Conservation (phyloP, 2,329 filamentous ascomycete species). For the Sordariomycetes sp. region DNA sequence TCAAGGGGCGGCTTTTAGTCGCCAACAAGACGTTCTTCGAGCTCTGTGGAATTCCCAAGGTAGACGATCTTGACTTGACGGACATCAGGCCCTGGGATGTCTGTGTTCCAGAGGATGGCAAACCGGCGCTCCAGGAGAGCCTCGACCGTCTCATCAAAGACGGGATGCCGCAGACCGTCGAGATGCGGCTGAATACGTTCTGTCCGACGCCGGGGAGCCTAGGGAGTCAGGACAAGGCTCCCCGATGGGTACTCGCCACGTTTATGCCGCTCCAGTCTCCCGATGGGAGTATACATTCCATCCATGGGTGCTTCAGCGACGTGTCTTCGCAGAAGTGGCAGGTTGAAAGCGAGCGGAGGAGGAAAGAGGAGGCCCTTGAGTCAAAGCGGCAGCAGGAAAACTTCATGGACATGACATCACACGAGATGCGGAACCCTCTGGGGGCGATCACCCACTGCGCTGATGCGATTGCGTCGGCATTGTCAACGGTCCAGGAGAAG, state of each 20-base stretch:
- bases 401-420: constrained; percentile 67
- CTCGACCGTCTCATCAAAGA: constrained; percentile 26
- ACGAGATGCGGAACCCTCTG: constrained; percentile 65
- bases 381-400: constrained; percentile 63
- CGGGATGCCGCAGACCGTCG: constrained; percentile 31
- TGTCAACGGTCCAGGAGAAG: constrained; percentile 23
- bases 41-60: constrained; percentile 35
- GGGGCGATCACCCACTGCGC: constrained; percentile 65
- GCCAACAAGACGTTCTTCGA: constrained; percentile 44
- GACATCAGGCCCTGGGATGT: constrained; percentile 31
- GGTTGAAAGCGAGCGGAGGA: constrained; percentile 35
- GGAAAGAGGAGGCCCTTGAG: constrained; percentile 45
- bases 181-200: constrained; percentile 35
- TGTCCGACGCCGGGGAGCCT: constrained; percentile 33
- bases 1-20: constrained; percentile 35
- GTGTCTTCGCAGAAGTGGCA: constrained; percentile 40
- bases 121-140: constrained; percentile 25
- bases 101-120: constrained; percentile 34
- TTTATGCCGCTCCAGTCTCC: constrained; percentile 38
- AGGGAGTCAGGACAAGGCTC: constrained; percentile 29
- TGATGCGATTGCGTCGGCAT: constrained; percentile 52
- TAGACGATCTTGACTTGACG: constrained; percentile 21
- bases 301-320: constrained; percentile 34
- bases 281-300: constrained; percentile 34
- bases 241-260: constrained; percentile 37